Evolutionary conservation across 352 stramenopile species (phyloP).

Genomic region (Phytophthora sansomeana): DNA sequence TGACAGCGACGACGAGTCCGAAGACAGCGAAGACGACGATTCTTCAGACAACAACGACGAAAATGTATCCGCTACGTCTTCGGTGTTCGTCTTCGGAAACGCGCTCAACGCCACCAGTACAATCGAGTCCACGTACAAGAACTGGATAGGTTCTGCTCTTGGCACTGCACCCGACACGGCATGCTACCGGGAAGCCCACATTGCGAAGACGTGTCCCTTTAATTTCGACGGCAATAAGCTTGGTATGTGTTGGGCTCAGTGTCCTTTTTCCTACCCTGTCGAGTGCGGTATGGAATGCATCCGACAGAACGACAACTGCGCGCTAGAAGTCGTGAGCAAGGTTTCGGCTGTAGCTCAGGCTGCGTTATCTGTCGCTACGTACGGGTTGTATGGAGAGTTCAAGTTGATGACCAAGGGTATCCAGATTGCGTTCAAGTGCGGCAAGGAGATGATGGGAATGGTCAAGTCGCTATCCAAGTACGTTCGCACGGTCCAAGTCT

Average conservation of each 20-base stretch:
- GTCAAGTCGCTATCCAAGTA: no score
- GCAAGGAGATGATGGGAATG: no score
- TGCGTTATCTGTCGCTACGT: slow-evolving; percentile 15
- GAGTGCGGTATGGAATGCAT: slow-evolving; percentile 45
- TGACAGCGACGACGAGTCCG: slow-evolving; percentile 30
- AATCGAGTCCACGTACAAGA: no score
- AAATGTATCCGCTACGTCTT: neutral
- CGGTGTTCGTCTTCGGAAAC: slow-evolving; percentile 9
- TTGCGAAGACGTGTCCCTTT: no score
- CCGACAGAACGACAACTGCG: slow-evolving; percentile 38
- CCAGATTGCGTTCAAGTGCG: slow-evolving; percentile 33
- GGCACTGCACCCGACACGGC: no score
- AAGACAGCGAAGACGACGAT: slow-evolving; percentile 18
- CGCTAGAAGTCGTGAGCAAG: slow-evolving; percentile 28
- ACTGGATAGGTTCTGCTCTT: no score
- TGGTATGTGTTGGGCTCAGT: no score
- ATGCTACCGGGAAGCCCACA: no score
- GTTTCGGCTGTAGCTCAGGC: slow-evolving; percentile 13
- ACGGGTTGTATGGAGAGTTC: slow-evolving; percentile 14
- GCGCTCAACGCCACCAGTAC: slow-evolving; percentile 33
- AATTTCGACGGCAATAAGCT: no score
- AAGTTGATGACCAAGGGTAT: slow-evolving; percentile 4
- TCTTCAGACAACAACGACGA: slow-evolving; percentile 15
- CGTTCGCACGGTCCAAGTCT: slow-evolving; percentile 41
- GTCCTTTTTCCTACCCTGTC: no score